Percentiles rank a stretch among this genome's conserved stretches.
Conservation (phyloP, 2,329 filamentous ascomycete species). For the Sphaerulina musiva region DNA sequence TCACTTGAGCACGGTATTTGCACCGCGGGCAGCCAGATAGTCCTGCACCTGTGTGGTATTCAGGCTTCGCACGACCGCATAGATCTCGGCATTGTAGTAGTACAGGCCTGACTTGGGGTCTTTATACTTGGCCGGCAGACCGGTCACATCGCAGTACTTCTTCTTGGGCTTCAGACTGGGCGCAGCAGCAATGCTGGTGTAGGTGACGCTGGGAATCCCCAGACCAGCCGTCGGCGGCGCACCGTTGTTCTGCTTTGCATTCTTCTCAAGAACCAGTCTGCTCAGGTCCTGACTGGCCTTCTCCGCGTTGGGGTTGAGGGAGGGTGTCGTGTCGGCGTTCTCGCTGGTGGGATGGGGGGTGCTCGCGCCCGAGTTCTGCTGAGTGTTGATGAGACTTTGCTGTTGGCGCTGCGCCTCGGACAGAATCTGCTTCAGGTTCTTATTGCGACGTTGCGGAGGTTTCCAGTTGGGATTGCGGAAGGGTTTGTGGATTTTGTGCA, state of each 20-base stretch:
- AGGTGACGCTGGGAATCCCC: slow-evolving; percentile 63
- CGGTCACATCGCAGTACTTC: slow-evolving; percentile 94
- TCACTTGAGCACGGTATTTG: slow-evolving; percentile 89
- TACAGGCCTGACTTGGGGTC: slow-evolving; percentile 91
- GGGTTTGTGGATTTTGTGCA: slow-evolving; percentile 74
- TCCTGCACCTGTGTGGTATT: slow-evolving; percentile 78
- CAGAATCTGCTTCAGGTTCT: slow-evolving; percentile 95
- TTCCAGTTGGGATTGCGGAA: slow-evolving; percentile 91
- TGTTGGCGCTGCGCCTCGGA: slow-evolving; percentile 83
- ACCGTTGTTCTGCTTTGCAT: slow-evolving; percentile 37
- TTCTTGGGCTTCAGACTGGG: slow-evolving; percentile 73
- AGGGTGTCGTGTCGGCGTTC: slow-evolving; percentile 36
- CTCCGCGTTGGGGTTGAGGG: slow-evolving; percentile 77
- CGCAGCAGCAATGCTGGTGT: slow-evolving; percentile 93
- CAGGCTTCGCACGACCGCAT: slow-evolving; percentile 70
- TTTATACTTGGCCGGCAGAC: slow-evolving; percentile 80
- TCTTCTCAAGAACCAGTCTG: slow-evolving; percentile 83
- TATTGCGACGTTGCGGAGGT: slow-evolving; percentile 91
- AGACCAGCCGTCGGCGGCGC: slow-evolving; percentile 13
- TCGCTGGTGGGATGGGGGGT: slow-evolving; percentile 48
- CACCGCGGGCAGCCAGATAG: slow-evolving; percentile 82
- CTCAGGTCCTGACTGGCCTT: slow-evolving; percentile 82
- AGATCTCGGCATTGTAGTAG: slow-evolving; percentile 91
- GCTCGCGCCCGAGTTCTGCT: slow-evolving; percentile 67
- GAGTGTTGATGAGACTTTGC: slow-evolving; percentile 75